These are phyloP conservation scores for Aspergillus neoniger DNA, from an alignment of 2,329 filamentous ascomycete species.

Conservation along the genomic window DNA sequence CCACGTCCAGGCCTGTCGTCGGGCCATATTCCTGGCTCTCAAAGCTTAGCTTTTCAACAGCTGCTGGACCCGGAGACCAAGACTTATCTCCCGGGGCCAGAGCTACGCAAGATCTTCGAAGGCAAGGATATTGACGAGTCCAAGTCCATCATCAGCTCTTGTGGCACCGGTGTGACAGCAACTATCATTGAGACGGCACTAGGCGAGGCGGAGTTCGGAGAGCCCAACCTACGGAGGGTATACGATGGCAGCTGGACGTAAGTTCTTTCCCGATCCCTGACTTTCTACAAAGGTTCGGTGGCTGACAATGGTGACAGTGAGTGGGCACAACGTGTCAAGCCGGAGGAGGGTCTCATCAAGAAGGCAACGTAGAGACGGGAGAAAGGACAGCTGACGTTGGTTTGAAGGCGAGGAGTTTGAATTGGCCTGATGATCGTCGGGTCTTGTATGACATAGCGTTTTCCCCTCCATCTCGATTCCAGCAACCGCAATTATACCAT, in stretches of 20 bases:
- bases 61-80: constrained; percentile 83
- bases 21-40: constrained; percentile 87
- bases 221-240: constrained; percentile 67
- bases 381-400: neutral
- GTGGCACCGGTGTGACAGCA: constrained; percentile 92
- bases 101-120: constrained; percentile 75
- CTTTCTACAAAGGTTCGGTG: neutral
- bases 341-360: constrained; percentile 50
- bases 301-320: constrained; percentile 38
- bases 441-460: constrained; percentile 17
- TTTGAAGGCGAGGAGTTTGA: neutral
- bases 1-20: constrained; percentile 82
- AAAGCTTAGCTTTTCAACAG: constrained; percentile 76
- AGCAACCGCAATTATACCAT: constrained; percentile 3
- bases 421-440: constrained; percentile 4
- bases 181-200: constrained; percentile 87
- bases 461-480: constrained; percentile 10
- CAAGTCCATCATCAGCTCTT: constrained; percentile 82
- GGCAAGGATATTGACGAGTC: constrained; percentile 75
- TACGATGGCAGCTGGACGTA: constrained; percentile 99
- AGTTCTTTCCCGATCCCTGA: constrained; percentile 48
- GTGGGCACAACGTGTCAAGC: constrained; percentile 54
- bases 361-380: constrained; percentile 26
- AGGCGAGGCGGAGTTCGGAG: constrained; percentile 72
- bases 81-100: constrained; percentile 69